Percentiles rank a stretch among this genome's conserved stretches.
These are phyloP conservation scores for Dendryphion nanum DNA, from an alignment of 2,329 filamentous ascomycete species.

Conservation along the genomic window DNA sequence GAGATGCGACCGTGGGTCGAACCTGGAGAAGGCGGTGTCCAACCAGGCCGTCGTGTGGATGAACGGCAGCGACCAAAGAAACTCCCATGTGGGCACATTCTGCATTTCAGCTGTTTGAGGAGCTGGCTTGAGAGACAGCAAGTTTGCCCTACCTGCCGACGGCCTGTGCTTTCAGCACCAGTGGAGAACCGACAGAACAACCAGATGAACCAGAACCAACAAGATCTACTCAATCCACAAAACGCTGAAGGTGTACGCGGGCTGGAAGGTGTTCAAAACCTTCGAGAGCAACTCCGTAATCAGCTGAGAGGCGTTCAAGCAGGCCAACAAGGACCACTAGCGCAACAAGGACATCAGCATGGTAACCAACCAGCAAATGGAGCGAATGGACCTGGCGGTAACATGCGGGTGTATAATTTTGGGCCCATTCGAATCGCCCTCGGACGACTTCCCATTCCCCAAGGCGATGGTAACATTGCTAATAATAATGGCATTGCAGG, in stretches of 20 bases:
- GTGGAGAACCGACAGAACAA: conserved; percentile 28
- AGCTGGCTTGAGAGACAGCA: conserved; percentile 98
- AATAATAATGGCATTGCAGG: conserved; percentile 17
- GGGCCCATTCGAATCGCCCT: conserved; percentile 35
- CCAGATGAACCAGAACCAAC: conserved; percentile 19
- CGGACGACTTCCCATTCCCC: conserved; percentile 32
- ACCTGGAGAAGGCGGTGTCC: conserved; percentile 41
- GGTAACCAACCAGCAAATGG: too few relatives aligned
- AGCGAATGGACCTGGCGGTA: conserved; percentile 23
- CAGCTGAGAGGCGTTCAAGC: conserved; percentile 5
- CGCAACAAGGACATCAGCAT: conserved; percentile 13
- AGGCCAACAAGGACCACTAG: conserved; percentile 15
- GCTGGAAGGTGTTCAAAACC: conserved; percentile 11
- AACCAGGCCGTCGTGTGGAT: conserved; percentile 54
- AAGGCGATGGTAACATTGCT: conserved; percentile 21
- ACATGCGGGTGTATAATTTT: conserved; percentile 38
- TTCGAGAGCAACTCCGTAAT: conserved; percentile 8
- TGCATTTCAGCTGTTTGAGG: conserved; percentile 91
- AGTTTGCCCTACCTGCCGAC: conserved; percentile 90
- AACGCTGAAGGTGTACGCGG: conserved; percentile 1
- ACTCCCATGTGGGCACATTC: conserved; percentile 89
- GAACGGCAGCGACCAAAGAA: conserved; percentile 91
- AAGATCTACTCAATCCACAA: conserved; percentile 3
- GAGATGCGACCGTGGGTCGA: conserved; percentile 83
- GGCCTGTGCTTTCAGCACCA: conserved; percentile 63